Base-by-base conservation (phyloP, 2,329 filamentous ascomycete species). In the Cladosporium sp. region DNA sequence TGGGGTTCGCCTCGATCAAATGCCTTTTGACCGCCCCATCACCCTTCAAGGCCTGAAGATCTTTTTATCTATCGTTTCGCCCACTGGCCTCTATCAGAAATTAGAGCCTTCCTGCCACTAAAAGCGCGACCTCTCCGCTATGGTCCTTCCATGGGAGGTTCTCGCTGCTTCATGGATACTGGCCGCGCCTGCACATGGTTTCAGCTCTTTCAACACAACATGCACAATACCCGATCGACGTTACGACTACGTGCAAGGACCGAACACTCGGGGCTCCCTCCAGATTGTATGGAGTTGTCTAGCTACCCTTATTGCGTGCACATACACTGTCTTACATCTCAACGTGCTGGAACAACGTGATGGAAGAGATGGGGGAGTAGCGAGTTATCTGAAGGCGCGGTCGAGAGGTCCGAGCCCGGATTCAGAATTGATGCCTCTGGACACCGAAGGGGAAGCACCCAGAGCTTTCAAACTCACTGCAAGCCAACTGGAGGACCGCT, bases 321-420 rank as follows among this genome's bases (percentile, higher is more conserved):
- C 70, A 7, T 72, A 66, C 55, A 64, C 66, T 5, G 68, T 68
- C 2, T 49, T 73, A 4, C 69, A 72, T 53, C 58, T 72, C 3
- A 71, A 72, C 40, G 60, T 73, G n/a, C 67, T n/a, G 18, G 34
- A 34, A 19, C 34, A 46, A 16, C 44, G 32, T n/a, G 18, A 46
- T 33, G 44, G 44, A n/a, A 34, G 32, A 35, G 44, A 46, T 32
- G 14, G 9, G 1, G 44, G 44, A 11, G 14, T 19, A 2, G 22
- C 8, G 18, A 32, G n/a, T 3, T 34, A 33, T 14, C 31, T 46
- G 11, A 38, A 38, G 2, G 22, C 22, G 22, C 1, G 22, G 42
- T 28, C 9, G 34, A n/a, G n/a, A n/a, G n/a, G n/a, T n/a, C n/a
- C 5, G n/a, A 11, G 34, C n/a, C 1, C 34, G 22, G 22, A 28